Percentiles rank a stretch among this genome's conserved stretches.
phyloP scores from a whole-genome alignment of 495 filamentous ascomycete genomes.

The Aspergillus cavernicola region DNA sequence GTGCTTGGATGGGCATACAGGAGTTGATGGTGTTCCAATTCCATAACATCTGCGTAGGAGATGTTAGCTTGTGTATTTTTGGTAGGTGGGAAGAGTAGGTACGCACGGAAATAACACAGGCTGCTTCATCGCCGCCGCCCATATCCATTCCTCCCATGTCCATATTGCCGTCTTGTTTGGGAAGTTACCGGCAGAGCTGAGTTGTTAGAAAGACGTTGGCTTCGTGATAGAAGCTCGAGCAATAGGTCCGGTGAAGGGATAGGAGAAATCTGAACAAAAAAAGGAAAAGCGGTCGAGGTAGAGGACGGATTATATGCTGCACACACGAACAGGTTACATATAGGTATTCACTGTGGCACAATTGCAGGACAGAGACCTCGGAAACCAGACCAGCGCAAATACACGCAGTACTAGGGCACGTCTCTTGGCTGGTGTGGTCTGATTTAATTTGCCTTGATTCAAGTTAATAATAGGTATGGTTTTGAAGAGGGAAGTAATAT shows the following conservation, averaged over 20 bases:
- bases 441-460: not conserved
- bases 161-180: not conserved
- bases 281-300: too few species aligned
- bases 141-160: constrained; percentile 16
- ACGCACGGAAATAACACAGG: constrained; percentile 45
- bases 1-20: constrained; percentile 36
- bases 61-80: not conserved
- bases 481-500: too few species aligned
- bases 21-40: constrained; percentile 70
- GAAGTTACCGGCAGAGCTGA: not conserved
- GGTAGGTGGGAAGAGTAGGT: not conserved
- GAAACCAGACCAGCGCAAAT: not conserved
- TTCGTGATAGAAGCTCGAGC: too few species aligned
- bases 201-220: not conserved
- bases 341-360: not conserved
- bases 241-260: too few species aligned
- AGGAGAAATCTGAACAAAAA: too few species aligned
- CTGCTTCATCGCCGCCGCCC: constrained; percentile 10
- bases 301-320: too few species aligned
- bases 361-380: not conserved
- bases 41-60: constrained; percentile 60
- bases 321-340: not conserved
- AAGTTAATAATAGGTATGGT: not conserved
- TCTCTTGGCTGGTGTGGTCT: not conserved
- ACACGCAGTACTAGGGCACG: not conserved